Percentiles rank a stretch among this genome's conserved stretches.
Conservation (phyloP, 176 grass and related monocot genomes). For the Pharus latifolius region DNA sequence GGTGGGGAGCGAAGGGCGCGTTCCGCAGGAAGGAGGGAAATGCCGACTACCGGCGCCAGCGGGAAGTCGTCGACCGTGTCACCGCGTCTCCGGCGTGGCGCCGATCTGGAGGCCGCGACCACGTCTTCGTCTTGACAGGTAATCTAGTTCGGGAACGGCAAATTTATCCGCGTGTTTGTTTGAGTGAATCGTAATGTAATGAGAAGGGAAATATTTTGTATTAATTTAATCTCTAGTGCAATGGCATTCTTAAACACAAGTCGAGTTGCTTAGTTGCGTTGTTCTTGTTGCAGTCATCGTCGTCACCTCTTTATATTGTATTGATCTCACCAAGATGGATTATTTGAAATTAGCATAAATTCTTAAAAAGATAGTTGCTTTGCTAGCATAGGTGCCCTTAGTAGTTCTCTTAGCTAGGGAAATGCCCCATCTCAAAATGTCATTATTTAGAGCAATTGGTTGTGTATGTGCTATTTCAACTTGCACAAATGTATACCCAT, state of each 20-base stretch:
- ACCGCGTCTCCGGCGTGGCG: slow-evolving; percentile 53
- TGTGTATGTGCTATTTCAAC: neutral
- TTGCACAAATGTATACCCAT: neutral
- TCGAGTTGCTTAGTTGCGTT: neutral
- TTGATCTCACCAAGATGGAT: too few relatives aligned
- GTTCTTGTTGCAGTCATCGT: too few relatives aligned
- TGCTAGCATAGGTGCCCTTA: neutral
- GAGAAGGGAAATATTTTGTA: neutral
- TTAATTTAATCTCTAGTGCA: too few relatives aligned
- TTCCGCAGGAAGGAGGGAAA: slow-evolving; percentile 67
- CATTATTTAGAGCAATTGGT: neutral
- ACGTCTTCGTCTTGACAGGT: slow-evolving; percentile 84
- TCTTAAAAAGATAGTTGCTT: neutral
- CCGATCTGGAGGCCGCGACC: slow-evolving; percentile 64
- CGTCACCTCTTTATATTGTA: too few relatives aligned
- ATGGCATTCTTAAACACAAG: too few relatives aligned
- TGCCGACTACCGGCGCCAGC: slow-evolving; percentile 59
- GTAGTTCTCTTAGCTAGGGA: neutral
- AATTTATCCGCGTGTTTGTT: neutral
- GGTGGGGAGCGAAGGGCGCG: slow-evolving; percentile 63
- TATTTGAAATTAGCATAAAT: too few relatives aligned
- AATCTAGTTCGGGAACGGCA: neutral
- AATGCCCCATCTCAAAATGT: neutral
- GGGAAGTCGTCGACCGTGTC: slow-evolving; percentile 67
- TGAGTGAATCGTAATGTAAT: neutral